A percentile compares a stretch with the other conserved stretches of the same genome.
These are phyloP conservation scores for Pythium catenulatum DNA, from an alignment of 352 stramenopile genomes.

Conservation along the genomic window DNA sequence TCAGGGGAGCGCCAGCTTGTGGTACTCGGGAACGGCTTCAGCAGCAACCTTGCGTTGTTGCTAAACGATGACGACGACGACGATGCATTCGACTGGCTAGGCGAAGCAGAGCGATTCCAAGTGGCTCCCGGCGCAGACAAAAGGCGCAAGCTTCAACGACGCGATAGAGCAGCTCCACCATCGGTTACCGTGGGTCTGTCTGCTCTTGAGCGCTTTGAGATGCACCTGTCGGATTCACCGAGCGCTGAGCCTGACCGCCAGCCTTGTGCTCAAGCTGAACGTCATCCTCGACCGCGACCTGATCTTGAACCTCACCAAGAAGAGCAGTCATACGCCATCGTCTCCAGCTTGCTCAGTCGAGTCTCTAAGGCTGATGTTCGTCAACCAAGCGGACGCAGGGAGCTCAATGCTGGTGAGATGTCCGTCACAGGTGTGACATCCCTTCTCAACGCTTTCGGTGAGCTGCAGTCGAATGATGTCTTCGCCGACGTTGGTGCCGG, in stretches of 20 bases:
- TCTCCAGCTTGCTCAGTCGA: not conserved
- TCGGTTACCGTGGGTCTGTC: too few species aligned
- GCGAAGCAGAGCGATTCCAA: too few species aligned
- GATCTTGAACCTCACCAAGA: not conserved
- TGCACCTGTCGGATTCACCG: too few species aligned
- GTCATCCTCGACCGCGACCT: not conserved
- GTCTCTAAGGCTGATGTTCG: not conserved
- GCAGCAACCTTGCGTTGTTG: too few species aligned
- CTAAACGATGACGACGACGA: too few species aligned
- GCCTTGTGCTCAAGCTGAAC: not conserved
- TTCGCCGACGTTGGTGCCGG: conserved; percentile 23
- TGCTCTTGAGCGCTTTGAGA: too few species aligned
- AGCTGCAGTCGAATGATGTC: not conserved
- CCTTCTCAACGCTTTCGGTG: not conserved
- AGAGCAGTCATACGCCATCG: not conserved
- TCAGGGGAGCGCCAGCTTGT: too few species aligned
- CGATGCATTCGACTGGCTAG: too few species aligned
- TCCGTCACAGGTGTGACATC: not conserved
- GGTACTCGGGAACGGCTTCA: too few species aligned
- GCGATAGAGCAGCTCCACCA: too few species aligned
- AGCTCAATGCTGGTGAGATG: conserved; percentile 17
- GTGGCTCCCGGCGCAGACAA: too few species aligned
- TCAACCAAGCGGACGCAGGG: not conserved
- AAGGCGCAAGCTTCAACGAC: too few species aligned
- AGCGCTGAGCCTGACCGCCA: not conserved